Evolutionary conservation across 306 rosid genomes (phyloP).

Genomic region (Citrullus mucosospermus): DNA sequence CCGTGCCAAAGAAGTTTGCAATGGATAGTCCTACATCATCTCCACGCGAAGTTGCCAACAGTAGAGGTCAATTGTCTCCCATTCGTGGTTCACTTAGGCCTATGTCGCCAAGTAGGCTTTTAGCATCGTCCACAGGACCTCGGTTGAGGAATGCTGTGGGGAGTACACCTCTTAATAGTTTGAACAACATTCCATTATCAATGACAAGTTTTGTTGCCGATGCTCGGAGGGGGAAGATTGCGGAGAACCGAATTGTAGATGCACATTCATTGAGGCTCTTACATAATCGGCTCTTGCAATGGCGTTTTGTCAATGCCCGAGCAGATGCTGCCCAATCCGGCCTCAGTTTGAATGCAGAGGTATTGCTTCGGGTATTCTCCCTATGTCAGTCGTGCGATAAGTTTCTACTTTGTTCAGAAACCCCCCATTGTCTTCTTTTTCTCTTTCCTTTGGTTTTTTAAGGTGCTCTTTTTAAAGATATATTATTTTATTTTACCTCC

Average conservation of each 20-base stretch:
- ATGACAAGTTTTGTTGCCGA: conserved; percentile 62
- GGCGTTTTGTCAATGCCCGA: conserved; percentile 80
- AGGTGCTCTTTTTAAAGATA: neutral
- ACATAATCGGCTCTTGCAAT: conserved; percentile 70
- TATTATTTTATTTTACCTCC: neutral
- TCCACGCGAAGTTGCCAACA: conserved; percentile 41
- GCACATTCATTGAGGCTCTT: conserved; percentile 68
- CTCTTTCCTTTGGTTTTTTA: neutral
- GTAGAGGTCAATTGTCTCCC: conserved; percentile 51
- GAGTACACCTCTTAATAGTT: conserved; percentile 23
- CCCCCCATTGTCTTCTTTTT: neutral
- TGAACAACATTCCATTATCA: conserved; percentile 35
- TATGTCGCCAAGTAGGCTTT: conserved; percentile 54
- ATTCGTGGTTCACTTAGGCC: conserved; percentile 39
- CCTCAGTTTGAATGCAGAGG: conserved; percentile 85
- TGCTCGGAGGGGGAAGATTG: conserved; percentile 57
- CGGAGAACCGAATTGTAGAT: conserved; percentile 45
- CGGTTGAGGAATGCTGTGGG: conserved; percentile 38
- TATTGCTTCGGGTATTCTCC: conserved; percentile 7
- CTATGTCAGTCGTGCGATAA: neutral
- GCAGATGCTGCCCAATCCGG: conserved; percentile 47
- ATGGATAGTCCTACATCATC: conserved; percentile 46
- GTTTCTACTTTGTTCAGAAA: neutral
- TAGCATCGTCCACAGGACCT: conserved; percentile 16
- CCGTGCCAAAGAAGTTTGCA: conserved; percentile 24